Evolutionary conservation across 176 grass and related monocot species (phyloP), one percentile per base, ranked within the genome.

Genomic region (Pharus latifolius): DNA sequence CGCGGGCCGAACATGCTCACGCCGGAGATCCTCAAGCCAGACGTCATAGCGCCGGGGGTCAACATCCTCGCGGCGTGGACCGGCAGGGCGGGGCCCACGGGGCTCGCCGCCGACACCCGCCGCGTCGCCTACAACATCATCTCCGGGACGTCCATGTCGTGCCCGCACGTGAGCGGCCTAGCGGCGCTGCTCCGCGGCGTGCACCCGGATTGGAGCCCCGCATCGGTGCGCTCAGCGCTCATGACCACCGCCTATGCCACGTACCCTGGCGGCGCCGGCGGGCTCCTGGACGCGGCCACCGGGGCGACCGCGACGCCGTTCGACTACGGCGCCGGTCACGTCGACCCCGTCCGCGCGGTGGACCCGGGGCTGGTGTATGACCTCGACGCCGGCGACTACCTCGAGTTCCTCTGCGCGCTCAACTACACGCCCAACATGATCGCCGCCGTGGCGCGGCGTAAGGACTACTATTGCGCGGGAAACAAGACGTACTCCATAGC

Each of bases 51-150:
- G 4, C 93, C 93, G 0, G 93, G 93, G 1, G 86, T 97, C 6
- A 97, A 97, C 77, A 97, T 97, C 66, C 86, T 97, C 1, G 93
- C 93, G n/a, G 53, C 81, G 3, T 97, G 93, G 93, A 88, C 92
- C 0, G 85, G 92, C 0, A 75, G 77, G 38, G 83, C 47, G 1
- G 92, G 92, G n/a, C 89, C 89, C n/a, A 96, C 88, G 7, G 92
- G 83, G 2, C 73, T 82, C 18, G 35, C 73, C 8, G 60, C 78
- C 13, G 92, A 96, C 79, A 50, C 66, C 16, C 86, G 88, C 3
- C 86, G 86, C 3, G 83, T 82, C 1, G 62, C 29, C 41, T 97
- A 74, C 81, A 97, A 92, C 80, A 92, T 97, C 73, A 89, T 97
- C 78, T 97, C 93, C 0, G 93, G 93, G 19, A 97, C 93, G 2